Evolutionary conservation across 768 basidiomycete species (phyloP).

Genomic region (Sistotremastrum suecicum): DNA sequence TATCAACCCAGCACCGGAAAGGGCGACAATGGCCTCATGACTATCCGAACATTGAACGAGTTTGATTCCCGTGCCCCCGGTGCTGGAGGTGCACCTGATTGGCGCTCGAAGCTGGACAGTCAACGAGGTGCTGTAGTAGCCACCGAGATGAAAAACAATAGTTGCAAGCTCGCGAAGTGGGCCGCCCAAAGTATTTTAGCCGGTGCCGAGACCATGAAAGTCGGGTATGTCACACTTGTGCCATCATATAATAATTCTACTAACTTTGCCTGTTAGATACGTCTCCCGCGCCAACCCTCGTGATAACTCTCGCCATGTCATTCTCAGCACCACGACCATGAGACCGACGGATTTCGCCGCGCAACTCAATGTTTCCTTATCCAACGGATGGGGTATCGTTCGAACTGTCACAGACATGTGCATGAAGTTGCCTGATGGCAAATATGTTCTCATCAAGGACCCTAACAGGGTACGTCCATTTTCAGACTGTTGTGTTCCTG

Average conservation of each 20-base stretch:
- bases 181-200: slow-evolving; percentile 90
- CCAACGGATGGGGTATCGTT: slow-evolving; percentile 98
- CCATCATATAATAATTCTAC: not conserved
- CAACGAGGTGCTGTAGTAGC: slow-evolving; percentile 97
- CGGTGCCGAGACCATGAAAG: slow-evolving; percentile 93
- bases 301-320: slow-evolving; percentile 91
- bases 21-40: slow-evolving; percentile 62
- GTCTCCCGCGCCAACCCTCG: slow-evolving; percentile 89
- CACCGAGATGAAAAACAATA: slow-evolving; percentile 99
- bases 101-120: slow-evolving; percentile 92
- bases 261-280: slow-evolving; percentile 38
- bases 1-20: slow-evolving; percentile 39
- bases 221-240: slow-evolving; percentile 53
- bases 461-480: slow-evolving; percentile 76
- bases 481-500: slow-evolving; percentile 8
- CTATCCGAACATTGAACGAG: slow-evolving; percentile 92
- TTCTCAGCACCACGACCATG: slow-evolving; percentile 88
- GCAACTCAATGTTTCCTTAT: slow-evolving; percentile 88
- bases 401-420: slow-evolving; percentile 88
- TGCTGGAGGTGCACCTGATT: slow-evolving; percentile 93
- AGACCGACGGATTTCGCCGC: slow-evolving; percentile 88
- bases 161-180: slow-evolving; percentile 95
- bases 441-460: slow-evolving; percentile 94
- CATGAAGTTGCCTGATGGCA: slow-evolving; percentile 96
- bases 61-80: slow-evolving; percentile 87